Evolutionary conservation across 148 eudicot species (phyloP).

Genomic region (Chenopodium quinoa): DNA sequence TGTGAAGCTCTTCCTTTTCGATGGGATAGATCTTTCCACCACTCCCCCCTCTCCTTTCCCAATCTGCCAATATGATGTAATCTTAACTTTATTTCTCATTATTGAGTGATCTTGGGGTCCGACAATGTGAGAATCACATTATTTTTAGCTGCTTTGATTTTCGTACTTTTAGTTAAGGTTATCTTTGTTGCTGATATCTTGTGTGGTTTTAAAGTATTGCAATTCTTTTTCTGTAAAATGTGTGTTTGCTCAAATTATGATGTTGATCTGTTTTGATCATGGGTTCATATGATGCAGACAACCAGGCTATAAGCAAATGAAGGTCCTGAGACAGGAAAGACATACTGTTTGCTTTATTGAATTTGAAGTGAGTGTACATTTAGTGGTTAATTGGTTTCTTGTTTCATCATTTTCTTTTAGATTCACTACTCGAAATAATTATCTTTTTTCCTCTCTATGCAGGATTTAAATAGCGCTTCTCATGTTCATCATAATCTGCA

Average conservation of each 20-base stretch:
- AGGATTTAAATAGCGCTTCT: slow-evolving; percentile 88
- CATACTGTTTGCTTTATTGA: slow-evolving; percentile 98
- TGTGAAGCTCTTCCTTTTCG: neutral
- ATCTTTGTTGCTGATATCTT: neutral
- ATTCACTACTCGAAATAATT: neutral
- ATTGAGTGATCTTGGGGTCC: neutral
- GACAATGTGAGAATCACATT: neutral
- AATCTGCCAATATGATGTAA: no score
- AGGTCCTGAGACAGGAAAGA: slow-evolving; percentile 91
- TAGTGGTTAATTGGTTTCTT: neutral
- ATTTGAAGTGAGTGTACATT: slow-evolving; percentile 62
- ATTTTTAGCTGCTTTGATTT: neutral
- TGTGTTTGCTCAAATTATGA: neutral
- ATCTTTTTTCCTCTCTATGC: slow-evolving; percentile 19
- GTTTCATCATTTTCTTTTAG: slow-evolving; percentile 6
- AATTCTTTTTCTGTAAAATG: neutral
- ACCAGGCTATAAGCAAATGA: slow-evolving; percentile 97
- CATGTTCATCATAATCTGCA: slow-evolving; percentile 86
- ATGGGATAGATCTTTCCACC: no score
- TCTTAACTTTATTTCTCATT: no score
- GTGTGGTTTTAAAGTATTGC: neutral
- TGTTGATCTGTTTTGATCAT: slow-evolving; percentile 5
- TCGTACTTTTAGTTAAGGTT: neutral
- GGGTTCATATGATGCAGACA: slow-evolving; percentile 51
- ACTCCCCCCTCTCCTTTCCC: no score